phyloP scores from a whole-genome alignment of 495 filamentous ascomycete species.

The Penicillium manginii region DNA sequence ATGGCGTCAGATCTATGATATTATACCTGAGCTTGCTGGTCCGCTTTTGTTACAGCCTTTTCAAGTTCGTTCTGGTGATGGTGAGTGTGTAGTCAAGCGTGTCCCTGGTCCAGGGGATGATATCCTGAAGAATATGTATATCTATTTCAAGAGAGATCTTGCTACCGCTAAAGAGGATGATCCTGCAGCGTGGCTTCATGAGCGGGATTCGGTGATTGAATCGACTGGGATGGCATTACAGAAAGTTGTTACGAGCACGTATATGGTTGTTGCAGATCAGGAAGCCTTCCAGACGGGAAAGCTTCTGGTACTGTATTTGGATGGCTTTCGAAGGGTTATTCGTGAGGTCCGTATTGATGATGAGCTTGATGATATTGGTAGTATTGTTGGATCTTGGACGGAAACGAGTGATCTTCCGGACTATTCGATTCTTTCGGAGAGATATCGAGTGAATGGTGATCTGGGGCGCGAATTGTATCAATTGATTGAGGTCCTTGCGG shows the following conservation, averaged over 20 bases:
- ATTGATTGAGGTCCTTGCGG: no score
- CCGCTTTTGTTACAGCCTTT: neutral
- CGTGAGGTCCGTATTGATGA: constrained; percentile 12
- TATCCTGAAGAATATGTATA: neutral
- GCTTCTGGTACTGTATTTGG: constrained; percentile 12
- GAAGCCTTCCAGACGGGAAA: constrained; percentile 12
- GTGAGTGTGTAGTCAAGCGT: neutral
- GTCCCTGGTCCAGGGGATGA: neutral
- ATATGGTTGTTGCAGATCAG: constrained; percentile 11
- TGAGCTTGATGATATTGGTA: no score
- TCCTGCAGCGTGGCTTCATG: neutral
- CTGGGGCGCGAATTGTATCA: no score
- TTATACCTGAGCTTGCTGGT: constrained; percentile 9
- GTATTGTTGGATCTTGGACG: no score
- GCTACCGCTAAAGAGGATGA: neutral
- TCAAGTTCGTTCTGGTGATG: neutral
- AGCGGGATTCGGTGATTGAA: constrained; percentile 5
- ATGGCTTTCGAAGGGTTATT: constrained; percentile 11
- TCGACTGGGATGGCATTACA: neutral
- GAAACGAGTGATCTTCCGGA: no score
- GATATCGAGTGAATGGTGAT: no score
- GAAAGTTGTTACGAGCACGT: constrained; percentile 5
- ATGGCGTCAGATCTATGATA: constrained; percentile 11
- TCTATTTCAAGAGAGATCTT: constrained; percentile 5
- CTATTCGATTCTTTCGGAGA: no score